Percentiles rank a stretch among this genome's conserved stretches.
Evolutionary conservation across 2,329 filamentous ascomycete genomes (phyloP).

Genomic region (Dactylellina cionopaga): DNA sequence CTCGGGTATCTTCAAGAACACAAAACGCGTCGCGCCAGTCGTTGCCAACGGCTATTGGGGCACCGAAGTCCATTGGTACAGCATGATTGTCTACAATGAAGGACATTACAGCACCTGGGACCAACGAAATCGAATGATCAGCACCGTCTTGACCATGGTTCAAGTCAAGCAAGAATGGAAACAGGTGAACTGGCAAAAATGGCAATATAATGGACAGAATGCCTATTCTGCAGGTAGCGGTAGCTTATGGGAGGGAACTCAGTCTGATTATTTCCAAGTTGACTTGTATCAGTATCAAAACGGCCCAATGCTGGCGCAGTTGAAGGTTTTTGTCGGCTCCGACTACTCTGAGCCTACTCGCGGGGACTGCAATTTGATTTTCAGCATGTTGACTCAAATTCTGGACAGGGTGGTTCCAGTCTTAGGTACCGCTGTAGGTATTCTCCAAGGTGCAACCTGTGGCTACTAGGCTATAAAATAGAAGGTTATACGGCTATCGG

Average conservation of each 20-base stretch:
- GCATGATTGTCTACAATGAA: slow-evolving; percentile 1
- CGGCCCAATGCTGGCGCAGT: not conserved
- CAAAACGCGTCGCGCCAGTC: not conserved
- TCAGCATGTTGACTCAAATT: not conserved
- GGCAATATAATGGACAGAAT: slow-evolving; percentile 9
- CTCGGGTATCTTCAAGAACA: not conserved
- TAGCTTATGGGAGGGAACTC: not conserved
- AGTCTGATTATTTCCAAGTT: not conserved
- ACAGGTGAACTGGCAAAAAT: slow-evolving; percentile 2
- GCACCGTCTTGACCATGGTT: not conserved
- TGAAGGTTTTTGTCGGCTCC: slow-evolving; percentile 1
- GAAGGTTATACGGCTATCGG: no score
- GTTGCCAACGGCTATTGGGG: not conserved
- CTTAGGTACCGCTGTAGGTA: not conserved
- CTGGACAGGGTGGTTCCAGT: not conserved
- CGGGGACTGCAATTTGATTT: not conserved
- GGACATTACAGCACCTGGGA: not conserved
- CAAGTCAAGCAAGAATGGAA: not conserved
- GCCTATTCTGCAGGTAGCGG: not conserved
- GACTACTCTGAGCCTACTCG: not conserved
- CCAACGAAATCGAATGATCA: not conserved
- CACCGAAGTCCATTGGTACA: not conserved
- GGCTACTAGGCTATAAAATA: no score
- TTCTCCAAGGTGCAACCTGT: no score
- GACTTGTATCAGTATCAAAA: not conserved